Percentiles rank a stretch among this genome's conserved stretches.
phyloP scores from a whole-genome alignment of 345 rosid genomes.

The Ceriops tagal region DNA sequence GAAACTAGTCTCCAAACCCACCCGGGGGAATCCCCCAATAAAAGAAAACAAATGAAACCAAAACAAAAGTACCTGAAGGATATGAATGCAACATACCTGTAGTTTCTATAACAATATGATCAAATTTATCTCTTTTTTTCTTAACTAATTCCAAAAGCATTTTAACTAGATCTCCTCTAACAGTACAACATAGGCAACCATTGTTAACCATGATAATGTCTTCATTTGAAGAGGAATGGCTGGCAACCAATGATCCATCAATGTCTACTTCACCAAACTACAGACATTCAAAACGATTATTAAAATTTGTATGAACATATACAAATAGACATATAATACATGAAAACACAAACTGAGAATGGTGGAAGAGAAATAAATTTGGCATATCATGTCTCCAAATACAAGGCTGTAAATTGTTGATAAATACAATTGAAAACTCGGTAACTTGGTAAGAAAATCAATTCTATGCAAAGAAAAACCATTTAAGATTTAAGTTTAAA shows the following conservation, averaged over 20 bases:
- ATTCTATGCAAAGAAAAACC: too few species aligned
- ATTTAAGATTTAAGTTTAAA: too few species aligned
- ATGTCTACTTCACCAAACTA: constrained; percentile 74
- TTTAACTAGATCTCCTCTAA: constrained; percentile 70
- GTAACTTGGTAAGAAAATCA: too few species aligned
- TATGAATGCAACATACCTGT: constrained; percentile 40
- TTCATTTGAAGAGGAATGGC: constrained; percentile 58
- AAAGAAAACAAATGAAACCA: neutral
- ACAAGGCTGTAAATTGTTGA: too few species aligned
- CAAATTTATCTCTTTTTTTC: constrained; percentile 55
- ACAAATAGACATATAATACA: too few species aligned
- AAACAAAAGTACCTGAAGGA: neutral
- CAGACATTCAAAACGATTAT: neutral
- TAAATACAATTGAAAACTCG: too few species aligned
- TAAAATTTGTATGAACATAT: too few species aligned
- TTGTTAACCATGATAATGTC: constrained; percentile 70
- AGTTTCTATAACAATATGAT: constrained; percentile 76
- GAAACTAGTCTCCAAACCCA: too few species aligned
- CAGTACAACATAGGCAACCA: constrained; percentile 74
- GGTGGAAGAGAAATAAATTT: too few species aligned
- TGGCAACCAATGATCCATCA: constrained; percentile 71
- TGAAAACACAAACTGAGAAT: too few species aligned
- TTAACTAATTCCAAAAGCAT: constrained; percentile 67
- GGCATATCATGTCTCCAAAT: too few species aligned
- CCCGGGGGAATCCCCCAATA: neutral